Evolutionary conservation across 2,329 filamentous ascomycete genomes (phyloP), one percentile per base, ranked within the genome.

Genomic region (Plenodomus tracheiphilus): DNA sequence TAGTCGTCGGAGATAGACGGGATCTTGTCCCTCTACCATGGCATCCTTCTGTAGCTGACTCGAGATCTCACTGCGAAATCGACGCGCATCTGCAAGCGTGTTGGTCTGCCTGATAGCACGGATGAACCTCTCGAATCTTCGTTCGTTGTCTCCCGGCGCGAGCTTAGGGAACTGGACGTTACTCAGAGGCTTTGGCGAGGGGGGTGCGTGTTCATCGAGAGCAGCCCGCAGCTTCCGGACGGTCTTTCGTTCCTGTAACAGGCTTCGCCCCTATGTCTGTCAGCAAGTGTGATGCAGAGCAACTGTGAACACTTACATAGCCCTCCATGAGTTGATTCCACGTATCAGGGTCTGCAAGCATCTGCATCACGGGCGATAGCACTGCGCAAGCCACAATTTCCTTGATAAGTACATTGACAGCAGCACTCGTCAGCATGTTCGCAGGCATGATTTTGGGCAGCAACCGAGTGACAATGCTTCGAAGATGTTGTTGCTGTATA

Each of bases 261-360:
- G 87, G 20, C 88, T 87, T 41, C 89, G 86, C 16, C 91, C 88
- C 72, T 87, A 39, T 1, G 3, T 2, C 2, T 21, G 48, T 70
- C 41, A 70, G 60, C 20, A 16, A 2, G 18, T 32, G 15, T 15
- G 36, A 11, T n/a, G 39, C n/a, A 3, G 19, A 8, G 30, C 4
- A 21, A 58, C 74, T 30, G 18, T 7, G 19, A 30, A 18, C 25
- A 41, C 69, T 62, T 61, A 71, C 86, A 72, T 88, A 91, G 47
- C 87, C 92, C 72, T 97, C 93, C 81, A 97, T 91, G 51, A 96
- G 74, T 71, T 97, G 92, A 65, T 99, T 97, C 93, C 93, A 99
- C 8, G 88, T 96, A 75, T 99, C 95, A 1, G 95, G 92, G 61
- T 99, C 93, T 4, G 89, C 84, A 16, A 99, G 77, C 53, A 91